Base-by-base conservation (phyloP, 2,329 filamentous ascomycete species). In the Periconia macrospinosa region DNA sequence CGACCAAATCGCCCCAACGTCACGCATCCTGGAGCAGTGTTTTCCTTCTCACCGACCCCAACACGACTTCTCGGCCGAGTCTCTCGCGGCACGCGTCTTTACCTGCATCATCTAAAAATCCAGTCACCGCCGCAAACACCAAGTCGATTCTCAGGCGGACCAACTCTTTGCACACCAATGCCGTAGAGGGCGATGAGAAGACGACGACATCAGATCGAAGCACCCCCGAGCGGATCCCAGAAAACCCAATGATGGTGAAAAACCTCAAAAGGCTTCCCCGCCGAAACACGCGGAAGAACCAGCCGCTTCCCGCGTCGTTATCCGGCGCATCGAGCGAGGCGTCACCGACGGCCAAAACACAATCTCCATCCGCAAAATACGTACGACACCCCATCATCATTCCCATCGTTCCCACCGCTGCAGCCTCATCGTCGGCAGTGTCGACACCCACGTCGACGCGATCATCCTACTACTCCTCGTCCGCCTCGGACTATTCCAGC, bases 231-330 rank as follows among this genome's bases (percentile, higher is more conserved):
- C 48, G 37, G 13, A 30, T 50, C 13, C 17, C 17, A 18, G 27
- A 44, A 37, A 45, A 40, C 30, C 27, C 41, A 45, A 30, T 37
- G 18, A 50, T 50, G 48, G 48, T 44, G 5, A 50, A 45, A 19
- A 50, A 50, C 41, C 48, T 50, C 20, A 50, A 45, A n/a, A 41
- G 48, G 6, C 48, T 50, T 5, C 48, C 48, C 6, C 27, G 48
- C 7, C 44, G 30, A 18, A 50, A 50, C n/a, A 37, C 27, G 9
- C 10, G 41, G 9, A 45, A 50, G 33, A 40, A 3, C 17, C 23
- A 45, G 11, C 41, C 18, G 9, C 30, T 48, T 15, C 46, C 46
- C 13, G 33, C 33, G 11, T 37, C 33, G 3, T 37, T 37, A 13
- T 37, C 33, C 3, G 33, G 33, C 11, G 33, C 11, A n/a, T 13